Conservation (phyloP, 2,329 filamentous ascomycete genomes). For the Fusarium neocosmosporiellum region DNA sequence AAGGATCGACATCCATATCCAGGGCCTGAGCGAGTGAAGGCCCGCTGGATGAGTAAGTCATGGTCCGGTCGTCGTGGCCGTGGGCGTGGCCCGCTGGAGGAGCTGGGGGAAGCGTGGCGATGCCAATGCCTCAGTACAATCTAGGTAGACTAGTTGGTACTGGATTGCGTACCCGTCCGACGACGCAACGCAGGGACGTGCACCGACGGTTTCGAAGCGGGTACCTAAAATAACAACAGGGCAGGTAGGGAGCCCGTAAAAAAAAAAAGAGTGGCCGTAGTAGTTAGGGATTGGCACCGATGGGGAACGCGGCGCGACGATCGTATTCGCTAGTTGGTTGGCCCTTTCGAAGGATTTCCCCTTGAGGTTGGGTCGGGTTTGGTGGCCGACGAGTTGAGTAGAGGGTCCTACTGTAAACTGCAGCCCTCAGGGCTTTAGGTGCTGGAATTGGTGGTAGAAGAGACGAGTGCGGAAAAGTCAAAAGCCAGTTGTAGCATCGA, state of each 20-base stretch:
- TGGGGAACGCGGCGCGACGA: constrained; percentile 29
- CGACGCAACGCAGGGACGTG: constrained; percentile 34
- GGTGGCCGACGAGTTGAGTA: constrained; percentile 5
- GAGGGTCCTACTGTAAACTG: not conserved
- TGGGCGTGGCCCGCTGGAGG: constrained; percentile 39
- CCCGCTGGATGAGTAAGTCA: constrained; percentile 50
- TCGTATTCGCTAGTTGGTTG: constrained; percentile 41
- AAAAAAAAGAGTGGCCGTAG: constrained; percentile 9
- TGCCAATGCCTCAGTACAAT: constrained; percentile 24
- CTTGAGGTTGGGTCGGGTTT: not conserved
- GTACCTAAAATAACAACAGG: constrained; percentile 38
- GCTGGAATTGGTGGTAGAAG: constrained; percentile 5
- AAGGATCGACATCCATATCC: constrained; percentile 42
- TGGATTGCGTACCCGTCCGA: constrained; percentile 33
- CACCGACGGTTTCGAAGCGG: constrained; percentile 34
- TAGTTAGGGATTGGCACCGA: constrained; percentile 21
- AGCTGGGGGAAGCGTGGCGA: constrained; percentile 37
- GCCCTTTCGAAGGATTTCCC: constrained; percentile 21
- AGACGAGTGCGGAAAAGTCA: constrained; percentile 15
- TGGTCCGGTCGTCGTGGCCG: constrained; percentile 43
- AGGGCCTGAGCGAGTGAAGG: constrained; percentile 54
- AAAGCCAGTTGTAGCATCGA: constrained; percentile 16
- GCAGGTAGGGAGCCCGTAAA: not conserved
- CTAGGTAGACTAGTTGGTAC: not conserved
- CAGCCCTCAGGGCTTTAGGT: constrained; percentile 6